phyloP scores from a whole-genome alignment of 2,329 filamentous ascomycete species.

The Sporothrix dimorphospora region DNA sequence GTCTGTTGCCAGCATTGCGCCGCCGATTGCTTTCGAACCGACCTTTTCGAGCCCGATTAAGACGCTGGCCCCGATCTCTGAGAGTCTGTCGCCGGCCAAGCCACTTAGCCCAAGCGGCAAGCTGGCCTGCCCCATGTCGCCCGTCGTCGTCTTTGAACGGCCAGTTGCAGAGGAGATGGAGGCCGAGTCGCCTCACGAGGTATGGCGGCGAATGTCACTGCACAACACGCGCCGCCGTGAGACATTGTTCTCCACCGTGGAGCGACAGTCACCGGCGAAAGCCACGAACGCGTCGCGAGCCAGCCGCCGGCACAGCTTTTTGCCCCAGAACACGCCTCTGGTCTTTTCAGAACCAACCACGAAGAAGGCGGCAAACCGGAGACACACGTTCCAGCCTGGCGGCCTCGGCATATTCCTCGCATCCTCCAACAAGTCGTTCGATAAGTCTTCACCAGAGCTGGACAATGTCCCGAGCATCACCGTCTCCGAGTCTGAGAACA shows the following conservation, averaged over 20 bases:
- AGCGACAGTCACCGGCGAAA: conserved; percentile 23
- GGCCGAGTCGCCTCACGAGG: conserved; percentile 39
- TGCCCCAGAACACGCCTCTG: conserved; percentile 1
- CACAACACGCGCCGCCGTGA: conserved; percentile 39
- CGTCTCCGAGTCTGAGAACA: background rate
- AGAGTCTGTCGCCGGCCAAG: background rate
- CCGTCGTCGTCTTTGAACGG: conserved; percentile 39
- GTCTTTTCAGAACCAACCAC: background rate
- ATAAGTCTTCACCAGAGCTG: background rate
- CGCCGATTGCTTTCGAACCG: conserved; percentile 25
- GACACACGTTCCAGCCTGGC: conserved; percentile 28
- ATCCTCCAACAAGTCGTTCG: background rate
- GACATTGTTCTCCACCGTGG: conserved; percentile 29
- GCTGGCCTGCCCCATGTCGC: background rate
- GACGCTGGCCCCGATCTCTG: background rate
- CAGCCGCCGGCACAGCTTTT: conserved; percentile 38
- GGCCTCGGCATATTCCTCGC: background rate
- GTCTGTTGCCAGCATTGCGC: background rate
- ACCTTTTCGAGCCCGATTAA: conserved; percentile 21
- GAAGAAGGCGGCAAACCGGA: background rate
- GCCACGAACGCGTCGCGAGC: conserved; percentile 1
- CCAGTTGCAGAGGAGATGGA: conserved; percentile 31
- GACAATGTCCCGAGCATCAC: background rate
- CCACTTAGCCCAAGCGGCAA: background rate
- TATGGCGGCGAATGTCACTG: conserved; percentile 39